Evolutionary conservation across 2,329 filamentous ascomycete species (phyloP).

Genomic region (Drechslerella dactyloides): DNA sequence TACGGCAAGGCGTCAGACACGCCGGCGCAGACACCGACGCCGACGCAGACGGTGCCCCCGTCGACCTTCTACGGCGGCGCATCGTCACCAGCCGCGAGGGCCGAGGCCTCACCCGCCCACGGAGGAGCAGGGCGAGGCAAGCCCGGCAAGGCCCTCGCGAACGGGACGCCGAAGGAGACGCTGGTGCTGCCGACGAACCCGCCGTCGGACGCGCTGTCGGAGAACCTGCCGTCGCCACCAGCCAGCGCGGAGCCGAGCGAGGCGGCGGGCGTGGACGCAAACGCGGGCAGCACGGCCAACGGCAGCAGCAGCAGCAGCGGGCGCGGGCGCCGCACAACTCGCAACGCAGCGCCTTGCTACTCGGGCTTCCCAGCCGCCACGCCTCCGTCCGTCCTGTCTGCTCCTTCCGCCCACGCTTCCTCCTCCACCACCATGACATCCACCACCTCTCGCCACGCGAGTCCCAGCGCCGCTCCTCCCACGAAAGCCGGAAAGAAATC

Average conservation of each 20-base stretch:
- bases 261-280: constrained; percentile 13
- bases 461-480: constrained; percentile 15
- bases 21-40: background rate
- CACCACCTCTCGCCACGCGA: constrained; percentile 15
- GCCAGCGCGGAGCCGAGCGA: constrained; percentile 11
- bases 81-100: background rate
- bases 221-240: constrained; percentile 27
- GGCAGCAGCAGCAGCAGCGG: background rate
- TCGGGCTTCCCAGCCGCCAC: constrained; percentile 26
- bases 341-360: constrained; percentile 42
- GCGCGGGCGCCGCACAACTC: constrained; percentile 38
- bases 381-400: background rate
- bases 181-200: constrained; percentile 40
- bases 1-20: background rate
- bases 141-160: background rate
- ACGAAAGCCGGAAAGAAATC: constrained; percentile 24
- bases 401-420: constrained; percentile 13
- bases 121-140: constrained; percentile 2
- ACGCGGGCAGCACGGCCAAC: background rate
- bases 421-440: background rate
- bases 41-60: constrained; percentile 8
- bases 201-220: constrained; percentile 35
- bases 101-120: constrained; percentile 4
- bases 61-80: constrained; percentile 8
- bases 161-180: constrained; percentile 20